Percentiles rank a stretch among this genome's conserved stretches.
phyloP scores from a whole-genome alignment of 169 alveolate species.

The Cryptosporidium felis region DNA sequence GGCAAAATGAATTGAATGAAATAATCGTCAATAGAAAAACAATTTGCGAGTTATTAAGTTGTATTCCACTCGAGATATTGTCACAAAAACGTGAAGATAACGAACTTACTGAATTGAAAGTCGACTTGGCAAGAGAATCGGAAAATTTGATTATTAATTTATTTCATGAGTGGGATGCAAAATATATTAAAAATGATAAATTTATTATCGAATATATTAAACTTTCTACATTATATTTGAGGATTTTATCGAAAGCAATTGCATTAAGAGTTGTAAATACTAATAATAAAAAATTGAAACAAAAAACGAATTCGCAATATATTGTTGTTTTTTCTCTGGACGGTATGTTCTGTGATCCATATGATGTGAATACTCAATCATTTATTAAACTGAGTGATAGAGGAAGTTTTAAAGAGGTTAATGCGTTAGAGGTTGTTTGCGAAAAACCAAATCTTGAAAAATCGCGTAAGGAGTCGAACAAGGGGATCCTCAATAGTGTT shows the following conservation, averaged over 20 bases:
- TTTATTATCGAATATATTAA: conserved; percentile 48
- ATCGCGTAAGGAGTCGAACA: not conserved
- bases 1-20: conserved; percentile 57
- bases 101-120: not conserved
- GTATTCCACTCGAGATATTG: conserved; percentile 46
- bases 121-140: not conserved
- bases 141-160: not conserved
- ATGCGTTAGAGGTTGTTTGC: not conserved
- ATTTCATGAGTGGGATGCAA: not conserved
- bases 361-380: not conserved
- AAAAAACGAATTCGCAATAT: not conserved
- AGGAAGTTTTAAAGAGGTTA: too few relatives aligned
- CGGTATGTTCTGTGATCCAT: conserved; percentile 5
- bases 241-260: conserved; percentile 5
- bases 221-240: conserved; percentile 20
- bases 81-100: not conserved
- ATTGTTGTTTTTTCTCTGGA: conserved; percentile 30
- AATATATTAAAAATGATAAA: not conserved
- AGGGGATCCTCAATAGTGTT: too few relatives aligned
- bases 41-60: conserved; percentile 53
- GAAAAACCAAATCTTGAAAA: not conserved
- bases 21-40: conserved; percentile 48
- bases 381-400: not conserved
- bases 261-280: conserved; percentile 49
- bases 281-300: not conserved